These are phyloP conservation scores for Datisca glomerata DNA, from an alignment of 306 rosid genomes.

Conservation along the genomic window DNA sequence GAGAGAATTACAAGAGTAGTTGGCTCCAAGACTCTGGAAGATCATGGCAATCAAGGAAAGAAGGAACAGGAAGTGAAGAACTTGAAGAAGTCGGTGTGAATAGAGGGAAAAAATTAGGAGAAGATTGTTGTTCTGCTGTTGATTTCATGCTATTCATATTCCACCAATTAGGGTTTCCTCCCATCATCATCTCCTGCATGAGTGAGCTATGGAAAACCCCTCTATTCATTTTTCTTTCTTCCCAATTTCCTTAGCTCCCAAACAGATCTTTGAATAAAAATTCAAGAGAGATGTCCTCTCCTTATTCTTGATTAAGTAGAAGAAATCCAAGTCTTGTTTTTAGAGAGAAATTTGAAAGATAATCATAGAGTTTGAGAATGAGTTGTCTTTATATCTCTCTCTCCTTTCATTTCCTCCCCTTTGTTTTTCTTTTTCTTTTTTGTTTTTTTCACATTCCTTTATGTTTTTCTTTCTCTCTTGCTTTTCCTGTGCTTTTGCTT, in stretches of 20 bases:
- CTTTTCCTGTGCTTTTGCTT: constrained; percentile 29
- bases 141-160: constrained; percentile 57
- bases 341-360: constrained; percentile 44
- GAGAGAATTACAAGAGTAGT: constrained; percentile 49
- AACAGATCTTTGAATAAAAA: constrained; percentile 37
- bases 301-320: constrained; percentile 39
- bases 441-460: constrained; percentile 12
- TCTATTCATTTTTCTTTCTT: constrained; percentile 53
- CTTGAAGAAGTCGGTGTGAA: constrained; percentile 22
- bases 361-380: constrained; percentile 60
- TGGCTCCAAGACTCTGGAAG: constrained; percentile 95
- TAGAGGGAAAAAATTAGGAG: constrained; percentile 27
- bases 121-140: constrained; percentile 19
- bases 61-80: constrained; percentile 40
- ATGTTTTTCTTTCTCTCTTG: constrained; percentile 26
- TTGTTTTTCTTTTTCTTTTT: constrained; percentile 39
- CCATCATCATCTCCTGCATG: constrained; percentile 80
- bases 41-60: constrained; percentile 53
- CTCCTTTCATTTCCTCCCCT: constrained; percentile 17
- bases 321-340: constrained; percentile 24
- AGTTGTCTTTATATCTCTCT: constrained; percentile 29
- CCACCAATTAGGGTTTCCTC: constrained; percentile 96
- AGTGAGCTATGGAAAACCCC: constrained; percentile 69
- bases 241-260: constrained; percentile 15
- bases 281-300: constrained; percentile 35